Base-by-base conservation (phyloP, 2,329 filamentous ascomycete genomes). In the Penicillium hesseltinei region DNA sequence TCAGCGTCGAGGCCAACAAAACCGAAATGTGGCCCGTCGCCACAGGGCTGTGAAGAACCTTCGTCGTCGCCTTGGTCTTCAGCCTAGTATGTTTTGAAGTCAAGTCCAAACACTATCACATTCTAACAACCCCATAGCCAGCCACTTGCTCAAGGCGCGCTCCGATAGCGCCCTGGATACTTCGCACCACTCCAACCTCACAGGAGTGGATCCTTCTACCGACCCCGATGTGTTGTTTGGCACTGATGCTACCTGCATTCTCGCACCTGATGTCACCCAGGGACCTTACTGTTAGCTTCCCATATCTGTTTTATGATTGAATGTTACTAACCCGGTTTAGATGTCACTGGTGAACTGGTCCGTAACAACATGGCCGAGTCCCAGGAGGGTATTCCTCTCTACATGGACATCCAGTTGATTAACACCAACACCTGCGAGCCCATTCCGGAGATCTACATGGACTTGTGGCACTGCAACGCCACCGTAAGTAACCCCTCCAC, bases 211-310 rank as follows among this genome's bases (percentile, higher is more conserved):
- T 40, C 49, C 48, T n/a, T 58, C 45, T 11, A 67, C 64, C 11
- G 65, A 68, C 51, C 66, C 68, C 4, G 57, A 50, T 0, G 59
- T 68, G 6, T 60, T 75, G 29, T 74, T 74, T 39, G 59, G 63
- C 13, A 71, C 69, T 8, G 67, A 70, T 65, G 42, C 73, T 61
- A 58, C 78, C 19, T 84, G 81, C 60, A 71, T 82, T 27, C 71
- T 84, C 29, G 79, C 75, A n/a, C 80, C 81, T 0, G 81, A 84
- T 65, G 77, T 79, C 21, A 83, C 78, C 3, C 74, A 82, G 66
- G 82, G 82, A 0, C 82, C 82, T 21, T 84, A 83, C 72, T 84
- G 69, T 72, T 29, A 25, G 68, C 3, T 35, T n/a, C 8, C 19
- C 19, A 17, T 23, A 48, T 35, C 10, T n/a, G 4, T 5, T n/a